Conservation (phyloP, 306 rosid genomes). For the Cucurbita argyrosperma region DNA sequence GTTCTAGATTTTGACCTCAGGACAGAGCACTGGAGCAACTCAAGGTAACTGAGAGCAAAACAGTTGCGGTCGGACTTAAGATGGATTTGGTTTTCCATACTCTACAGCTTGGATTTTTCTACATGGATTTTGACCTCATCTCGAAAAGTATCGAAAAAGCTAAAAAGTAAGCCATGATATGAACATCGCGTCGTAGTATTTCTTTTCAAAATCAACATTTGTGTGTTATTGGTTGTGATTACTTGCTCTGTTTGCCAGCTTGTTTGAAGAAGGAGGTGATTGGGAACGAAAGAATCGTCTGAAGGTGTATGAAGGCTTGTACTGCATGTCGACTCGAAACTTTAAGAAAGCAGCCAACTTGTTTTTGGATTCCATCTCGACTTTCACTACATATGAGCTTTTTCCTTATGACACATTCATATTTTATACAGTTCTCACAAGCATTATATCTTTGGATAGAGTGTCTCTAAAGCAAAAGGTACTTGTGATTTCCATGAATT, state of each 20-base stretch:
- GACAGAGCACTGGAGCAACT: conserved; percentile 86
- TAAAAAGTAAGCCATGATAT: conserved; percentile 36
- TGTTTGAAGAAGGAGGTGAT: conserved; percentile 99
- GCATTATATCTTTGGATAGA: conserved; percentile 88
- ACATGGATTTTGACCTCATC: conserved; percentile 93
- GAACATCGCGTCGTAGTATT: not conserved
- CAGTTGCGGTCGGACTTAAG: conserved; percentile 96
- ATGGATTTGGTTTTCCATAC: conserved; percentile 93
- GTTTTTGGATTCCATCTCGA: conserved; percentile 89
- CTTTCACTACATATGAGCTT: conserved; percentile 85
- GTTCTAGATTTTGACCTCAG: conserved; percentile 25
- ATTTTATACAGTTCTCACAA: conserved; percentile 86
- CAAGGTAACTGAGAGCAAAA: conserved; percentile 82
- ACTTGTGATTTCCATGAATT: not conserved
- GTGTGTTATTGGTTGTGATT: conserved; percentile 14
- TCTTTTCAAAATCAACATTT: not conserved
- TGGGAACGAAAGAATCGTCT: conserved; percentile 97
- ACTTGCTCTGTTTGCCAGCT: conserved; percentile 31
- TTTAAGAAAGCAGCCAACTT: conserved; percentile 75
- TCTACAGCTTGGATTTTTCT: conserved; percentile 80
- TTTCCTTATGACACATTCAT: conserved; percentile 82
- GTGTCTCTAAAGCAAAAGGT: conserved; percentile 95
- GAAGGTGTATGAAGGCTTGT: conserved; percentile 93
- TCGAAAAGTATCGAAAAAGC: conserved; percentile 95
- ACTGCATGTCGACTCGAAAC: conserved; percentile 82